phyloP scores from a whole-genome alignment of 345 rosid genomes.

The Toxicodendron radicans region DNA sequence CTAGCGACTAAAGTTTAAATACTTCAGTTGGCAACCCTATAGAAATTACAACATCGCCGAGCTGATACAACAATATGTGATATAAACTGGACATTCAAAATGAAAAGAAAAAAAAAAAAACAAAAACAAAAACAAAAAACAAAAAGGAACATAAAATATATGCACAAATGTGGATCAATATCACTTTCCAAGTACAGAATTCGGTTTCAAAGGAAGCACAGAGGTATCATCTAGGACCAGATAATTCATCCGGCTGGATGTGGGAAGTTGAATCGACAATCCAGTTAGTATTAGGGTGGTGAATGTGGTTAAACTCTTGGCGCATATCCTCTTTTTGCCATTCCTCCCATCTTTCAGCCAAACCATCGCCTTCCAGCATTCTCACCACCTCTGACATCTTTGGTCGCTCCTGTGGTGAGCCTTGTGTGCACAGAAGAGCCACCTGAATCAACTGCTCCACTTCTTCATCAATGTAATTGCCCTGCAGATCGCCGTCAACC shows the following conservation, averaged over 20 bases:
- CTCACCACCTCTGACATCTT: slow-evolving; percentile 94
- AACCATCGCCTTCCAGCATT: slow-evolving; percentile 94
- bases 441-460: slow-evolving; percentile 85
- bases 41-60: slow-evolving; percentile 30
- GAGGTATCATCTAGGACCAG: slow-evolving; percentile 78
- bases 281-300: slow-evolving; percentile 49
- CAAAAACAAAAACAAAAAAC: background rate
- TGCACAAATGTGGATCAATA: slow-evolving; percentile 34
- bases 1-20: slow-evolving; percentile 30
- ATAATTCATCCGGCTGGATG: slow-evolving; percentile 61
- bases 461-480: slow-evolving; percentile 58
- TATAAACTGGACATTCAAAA: slow-evolving; percentile 25
- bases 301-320: slow-evolving; percentile 47
- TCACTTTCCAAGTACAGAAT: slow-evolving; percentile 23
- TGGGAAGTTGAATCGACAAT: slow-evolving; percentile 62
- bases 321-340: slow-evolving; percentile 90
- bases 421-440: slow-evolving; percentile 82
- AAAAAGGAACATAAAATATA: slow-evolving; percentile 21
- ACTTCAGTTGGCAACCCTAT: slow-evolving; percentile 28
- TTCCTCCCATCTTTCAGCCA: slow-evolving; percentile 90
- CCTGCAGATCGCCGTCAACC: slow-evolving; percentile 67
- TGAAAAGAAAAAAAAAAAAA: background rate
- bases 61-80: slow-evolving; percentile 18
- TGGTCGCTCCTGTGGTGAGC: slow-evolving; percentile 75
- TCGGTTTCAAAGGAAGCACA: background rate